These are phyloP conservation scores for Chlamydomonas reinhardtii DNA, from an alignment of 163 green algal species.

Conservation along the genomic window DNA sequence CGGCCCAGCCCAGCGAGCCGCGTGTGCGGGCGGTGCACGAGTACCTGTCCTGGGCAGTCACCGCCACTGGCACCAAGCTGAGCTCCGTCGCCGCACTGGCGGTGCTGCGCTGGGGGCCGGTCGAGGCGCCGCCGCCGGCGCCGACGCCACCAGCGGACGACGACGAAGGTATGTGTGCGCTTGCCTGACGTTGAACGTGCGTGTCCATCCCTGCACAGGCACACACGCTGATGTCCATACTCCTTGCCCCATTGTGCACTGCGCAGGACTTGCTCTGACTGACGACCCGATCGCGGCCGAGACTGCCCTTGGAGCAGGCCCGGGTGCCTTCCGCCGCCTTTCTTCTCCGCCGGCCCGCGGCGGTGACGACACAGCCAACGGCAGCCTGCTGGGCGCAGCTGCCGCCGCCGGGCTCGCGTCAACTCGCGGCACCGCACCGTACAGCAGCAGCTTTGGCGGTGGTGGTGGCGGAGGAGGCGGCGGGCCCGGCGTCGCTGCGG, in stretches of 20 bases:
- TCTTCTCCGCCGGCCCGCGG: no score
- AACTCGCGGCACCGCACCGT: not conserved
- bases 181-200: no score
- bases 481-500: no score
- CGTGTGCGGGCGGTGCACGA: not conserved
- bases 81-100: not conserved
- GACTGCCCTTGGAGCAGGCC: no score
- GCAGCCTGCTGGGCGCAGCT: not conserved
- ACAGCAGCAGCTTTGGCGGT: not conserved
- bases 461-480: no score
- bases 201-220: no score
- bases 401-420: not conserved
- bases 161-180: not conserved
- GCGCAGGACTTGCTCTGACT: no score
- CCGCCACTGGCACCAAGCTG: not conserved
- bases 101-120: slow-evolving; percentile 6
- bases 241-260: no score
- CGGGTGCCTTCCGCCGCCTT: no score
- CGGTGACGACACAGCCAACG: not conserved
- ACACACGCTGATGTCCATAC: no score
- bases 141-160: no score
- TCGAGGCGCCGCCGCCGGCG: not conserved
- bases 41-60: slow-evolving; percentile 17
- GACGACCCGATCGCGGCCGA: no score
- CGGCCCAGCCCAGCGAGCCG: not conserved